Percentiles rank a stretch among this genome's conserved stretches.
phyloP scores from a whole-genome alignment of 139 green algal genomes.

The Picochlorum sp. region DNA sequence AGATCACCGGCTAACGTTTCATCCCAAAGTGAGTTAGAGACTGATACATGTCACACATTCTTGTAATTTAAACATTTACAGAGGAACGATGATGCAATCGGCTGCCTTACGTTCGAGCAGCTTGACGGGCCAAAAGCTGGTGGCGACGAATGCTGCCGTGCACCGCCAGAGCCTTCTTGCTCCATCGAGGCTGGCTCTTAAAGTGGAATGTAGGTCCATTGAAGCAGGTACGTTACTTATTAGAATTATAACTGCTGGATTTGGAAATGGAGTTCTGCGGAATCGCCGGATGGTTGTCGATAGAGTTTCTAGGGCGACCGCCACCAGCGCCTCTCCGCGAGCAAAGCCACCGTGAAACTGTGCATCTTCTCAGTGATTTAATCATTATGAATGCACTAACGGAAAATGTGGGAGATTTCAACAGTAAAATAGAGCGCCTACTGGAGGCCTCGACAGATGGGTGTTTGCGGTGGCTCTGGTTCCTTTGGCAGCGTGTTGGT shows the following conservation, averaged over 20 bases:
- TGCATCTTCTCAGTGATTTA: no score
- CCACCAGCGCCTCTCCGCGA: no score
- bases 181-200: not conserved
- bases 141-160: not conserved
- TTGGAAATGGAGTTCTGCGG: not conserved
- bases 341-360: no score
- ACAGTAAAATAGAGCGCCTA: no score
- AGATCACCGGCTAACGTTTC: no score
- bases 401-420: no score
- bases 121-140: not conserved
- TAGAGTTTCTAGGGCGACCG: no score
- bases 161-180: not conserved
- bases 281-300: not conserved
- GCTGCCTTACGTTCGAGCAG: not conserved
- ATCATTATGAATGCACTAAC: no score
- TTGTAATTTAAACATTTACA: constrained; percentile 2
- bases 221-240: constrained; percentile 1
- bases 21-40: no score
- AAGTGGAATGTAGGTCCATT: not conserved
- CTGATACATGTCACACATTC: no score
- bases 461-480: no score
- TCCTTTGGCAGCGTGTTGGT: not conserved
- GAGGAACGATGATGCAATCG: not conserved
- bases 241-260: not conserved
- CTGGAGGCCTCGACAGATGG: no score